A percentile compares a stretch with the other conserved stretches of the same genome.
Conservation (phyloP, 257 asterid genomes). For the Solanum ossicruentum region DNA sequence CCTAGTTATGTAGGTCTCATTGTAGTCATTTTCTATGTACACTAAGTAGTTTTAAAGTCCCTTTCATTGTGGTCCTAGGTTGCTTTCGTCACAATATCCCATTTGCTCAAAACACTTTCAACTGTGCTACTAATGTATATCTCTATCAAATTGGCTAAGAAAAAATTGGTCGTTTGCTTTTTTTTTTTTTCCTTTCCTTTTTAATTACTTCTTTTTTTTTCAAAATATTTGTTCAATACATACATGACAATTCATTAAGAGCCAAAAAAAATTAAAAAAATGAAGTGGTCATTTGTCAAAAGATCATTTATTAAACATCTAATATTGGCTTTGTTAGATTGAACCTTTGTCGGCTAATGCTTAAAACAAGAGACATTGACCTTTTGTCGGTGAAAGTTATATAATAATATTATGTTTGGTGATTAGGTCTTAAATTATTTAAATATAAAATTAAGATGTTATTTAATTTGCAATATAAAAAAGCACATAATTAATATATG, state of each 20-base stretch:
- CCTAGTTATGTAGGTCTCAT: neutral
- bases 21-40: neutral
- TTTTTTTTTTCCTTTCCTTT: neutral
- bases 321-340: neutral
- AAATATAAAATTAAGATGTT: no score
- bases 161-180: neutral
- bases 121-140: neutral
- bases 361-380: neutral
- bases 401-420: neutral
- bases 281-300: neutral
- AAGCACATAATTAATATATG: no score
- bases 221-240: neutral
- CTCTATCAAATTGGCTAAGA: neutral
- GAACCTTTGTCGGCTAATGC: neutral
- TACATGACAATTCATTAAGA: neutral
- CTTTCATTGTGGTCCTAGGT: neutral
- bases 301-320: neutral
- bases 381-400: neutral
- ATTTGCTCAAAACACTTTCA: neutral
- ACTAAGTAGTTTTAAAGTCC: neutral
- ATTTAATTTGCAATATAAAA: no score
- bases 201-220: neutral
- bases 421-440: no score
- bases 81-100: neutral
- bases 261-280: neutral